These are phyloP conservation scores for Wickerhamomyces bovis DNA, from an alignment of 805 yeast species.

Conservation along the genomic window DNA sequence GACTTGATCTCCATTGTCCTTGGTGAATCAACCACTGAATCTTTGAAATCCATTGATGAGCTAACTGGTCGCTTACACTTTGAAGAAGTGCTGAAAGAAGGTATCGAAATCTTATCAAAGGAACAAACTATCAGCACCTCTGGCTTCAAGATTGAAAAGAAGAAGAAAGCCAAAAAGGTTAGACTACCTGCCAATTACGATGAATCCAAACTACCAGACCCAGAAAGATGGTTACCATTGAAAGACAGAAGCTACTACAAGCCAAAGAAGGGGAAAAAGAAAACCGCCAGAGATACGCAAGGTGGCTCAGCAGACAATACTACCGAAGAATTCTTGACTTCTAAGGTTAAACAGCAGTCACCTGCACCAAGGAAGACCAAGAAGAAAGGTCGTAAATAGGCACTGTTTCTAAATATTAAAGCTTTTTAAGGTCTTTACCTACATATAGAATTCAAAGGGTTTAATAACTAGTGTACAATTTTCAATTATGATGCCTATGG, in stretches of 20 bases:
- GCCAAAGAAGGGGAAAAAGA: slow-evolving; percentile 57
- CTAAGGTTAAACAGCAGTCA: slow-evolving; percentile 5
- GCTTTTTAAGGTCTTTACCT: background rate
- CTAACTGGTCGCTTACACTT: slow-evolving; percentile 28
- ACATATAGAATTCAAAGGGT: background rate
- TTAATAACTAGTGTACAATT: slow-evolving; percentile 5
- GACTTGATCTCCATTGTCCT: slow-evolving; percentile 26
- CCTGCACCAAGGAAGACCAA: slow-evolving; percentile 13
- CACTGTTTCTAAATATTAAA: too few relatives aligned
- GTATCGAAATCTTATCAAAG: slow-evolving; percentile 11
- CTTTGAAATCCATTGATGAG: slow-evolving; percentile 22
- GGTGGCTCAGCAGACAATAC: slow-evolving; percentile 51
- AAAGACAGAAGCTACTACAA: slow-evolving; percentile 80
- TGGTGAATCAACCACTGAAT: slow-evolving; percentile 14
- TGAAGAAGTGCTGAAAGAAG: slow-evolving; percentile 23
- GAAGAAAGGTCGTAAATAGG: slow-evolving; percentile 23
- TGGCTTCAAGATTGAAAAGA: slow-evolving; percentile 21
- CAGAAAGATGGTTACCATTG: slow-evolving; percentile 89
- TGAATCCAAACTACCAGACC: slow-evolving; percentile 37
- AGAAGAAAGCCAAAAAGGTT: slow-evolving; percentile 27
- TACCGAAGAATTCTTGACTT: slow-evolving; percentile 30
- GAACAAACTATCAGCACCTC: slow-evolving; percentile 9
- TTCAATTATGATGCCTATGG: background rate
- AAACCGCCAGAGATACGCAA: slow-evolving; percentile 42
- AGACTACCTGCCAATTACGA: slow-evolving; percentile 38